Conservation (phyloP, 2,329 filamentous ascomycete species). For the Diaporthe batatas region DNA sequence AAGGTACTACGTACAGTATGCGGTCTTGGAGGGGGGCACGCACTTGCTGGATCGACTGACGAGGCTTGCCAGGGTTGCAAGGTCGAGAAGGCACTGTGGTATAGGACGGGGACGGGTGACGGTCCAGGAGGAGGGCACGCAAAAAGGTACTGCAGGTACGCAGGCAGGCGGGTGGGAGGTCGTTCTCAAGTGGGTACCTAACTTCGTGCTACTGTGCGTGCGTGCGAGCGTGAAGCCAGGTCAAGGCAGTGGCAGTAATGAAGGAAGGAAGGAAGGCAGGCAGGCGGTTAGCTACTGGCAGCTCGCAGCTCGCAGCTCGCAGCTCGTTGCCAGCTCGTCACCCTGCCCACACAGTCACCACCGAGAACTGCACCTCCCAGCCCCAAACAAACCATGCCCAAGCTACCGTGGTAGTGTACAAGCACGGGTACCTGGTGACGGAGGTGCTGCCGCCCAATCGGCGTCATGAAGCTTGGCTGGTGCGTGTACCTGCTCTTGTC, state of each 20-base stretch:
- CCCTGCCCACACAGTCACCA: conserved; percentile 2
- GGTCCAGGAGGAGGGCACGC: not conserved
- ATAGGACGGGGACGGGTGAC: not conserved
- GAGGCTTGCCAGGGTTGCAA: conserved; percentile 34
- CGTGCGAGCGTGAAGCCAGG: conserved; percentile 11
- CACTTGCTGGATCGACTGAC: conserved; percentile 31
- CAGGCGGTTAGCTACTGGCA: not conserved
- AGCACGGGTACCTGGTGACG: conserved; percentile 29
- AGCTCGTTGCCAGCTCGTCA: conserved; percentile 9
- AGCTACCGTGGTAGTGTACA: conserved; percentile 35
- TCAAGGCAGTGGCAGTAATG: not conserved
- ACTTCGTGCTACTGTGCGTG: not conserved
- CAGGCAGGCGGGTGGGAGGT: conserved; percentile 12
- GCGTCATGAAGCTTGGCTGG: conserved; percentile 21
- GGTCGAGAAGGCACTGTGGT: not conserved
- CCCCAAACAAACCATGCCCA: conserved; percentile 1
- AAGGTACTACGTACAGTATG: conserved; percentile 13
- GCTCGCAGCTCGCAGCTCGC: conserved; percentile 14
- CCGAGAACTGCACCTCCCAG: not conserved
- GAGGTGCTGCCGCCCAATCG: conserved; percentile 12
- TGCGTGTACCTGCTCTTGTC: conserved; percentile 33
- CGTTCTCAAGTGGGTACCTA: not conserved
- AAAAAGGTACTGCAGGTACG: conserved; percentile 14
- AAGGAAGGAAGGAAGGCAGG: not conserved
- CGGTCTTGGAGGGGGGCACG: conserved; percentile 16